Evolutionary conservation across 495 filamentous ascomycete species (phyloP), one percentile per base, ranked within the genome.

Genomic region (Lasiosphaeris hirsuta): DNA sequence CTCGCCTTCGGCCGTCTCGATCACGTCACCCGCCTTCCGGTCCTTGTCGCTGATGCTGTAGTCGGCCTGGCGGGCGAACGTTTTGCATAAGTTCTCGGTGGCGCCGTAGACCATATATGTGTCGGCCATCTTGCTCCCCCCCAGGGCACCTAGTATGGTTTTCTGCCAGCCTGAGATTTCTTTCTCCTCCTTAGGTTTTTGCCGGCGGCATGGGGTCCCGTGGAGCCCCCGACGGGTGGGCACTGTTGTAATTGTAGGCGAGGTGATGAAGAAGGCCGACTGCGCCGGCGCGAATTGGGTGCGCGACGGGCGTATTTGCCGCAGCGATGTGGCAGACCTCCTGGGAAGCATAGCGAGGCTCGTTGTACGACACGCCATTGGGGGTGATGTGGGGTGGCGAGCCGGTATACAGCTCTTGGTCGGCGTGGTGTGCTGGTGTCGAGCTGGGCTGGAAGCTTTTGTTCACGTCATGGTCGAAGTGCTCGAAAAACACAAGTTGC

Each of bases 21-120:
- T 81, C 35, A 90, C 72, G 23, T 81, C 76, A 5, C 65, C 72
- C 2, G 81, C 77, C 63, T 82, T 81, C 60, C 78, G 70, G 17
- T 78, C 74, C 37, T 80, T 72, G 35, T 84, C 75, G 2, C 83
- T 78, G 51, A 92, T 87, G 13, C 69, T 75, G 67, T 97, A 97
- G 43, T 84, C 83, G 38, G 87, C 92, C 64, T 92, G 88, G 23
- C 62, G 70, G 7, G 86, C 83, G 70, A 92, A 96, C 60, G 87
- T 80, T 61, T 88, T 86, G 67, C 89, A 90, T 18, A 96, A 77
- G 48, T 80, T 78, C 72, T 94, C 85, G 17, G 90, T 96, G 51
- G 85, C 82, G 53, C 83, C 84, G 64, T 66, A 69, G 40, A 68
- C 50, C 30, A 51, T 44, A 54, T 74, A 74, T n/a, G 57, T 43